Percentiles rank a stretch among this genome's conserved stretches.
phyloP scores from a whole-genome alignment of 2,329 filamentous ascomycete species.

The Fusarium sp. region DNA sequence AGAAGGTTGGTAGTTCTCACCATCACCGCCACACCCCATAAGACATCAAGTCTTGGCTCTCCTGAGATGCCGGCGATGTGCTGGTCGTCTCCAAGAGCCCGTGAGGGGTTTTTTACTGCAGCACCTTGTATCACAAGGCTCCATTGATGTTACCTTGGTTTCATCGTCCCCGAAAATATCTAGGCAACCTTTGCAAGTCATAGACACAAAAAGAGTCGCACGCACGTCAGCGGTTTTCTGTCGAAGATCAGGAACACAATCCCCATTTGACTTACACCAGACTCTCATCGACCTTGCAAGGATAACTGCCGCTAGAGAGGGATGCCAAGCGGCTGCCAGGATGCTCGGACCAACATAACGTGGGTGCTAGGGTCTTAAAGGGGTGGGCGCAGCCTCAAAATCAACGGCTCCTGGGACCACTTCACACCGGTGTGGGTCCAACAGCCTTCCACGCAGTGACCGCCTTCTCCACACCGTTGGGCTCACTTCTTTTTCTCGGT shows the following conservation, averaged over 20 bases:
- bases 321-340: conserved; percentile 38
- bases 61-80: conserved; percentile 30
- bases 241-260: conserved; percentile 12
- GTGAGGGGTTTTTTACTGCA: conserved; percentile 37
- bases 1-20: conserved; percentile 22
- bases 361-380: conserved; percentile 39
- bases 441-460: conserved; percentile 16
- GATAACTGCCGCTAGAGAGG: conserved; percentile 40
- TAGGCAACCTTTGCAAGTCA: too few species aligned
- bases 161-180: background rate
- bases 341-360: conserved; percentile 47
- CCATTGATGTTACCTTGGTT: background rate
- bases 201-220: background rate
- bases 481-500: conserved; percentile 40
- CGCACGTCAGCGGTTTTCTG: conserved; percentile 4
- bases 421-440: conserved; percentile 27
- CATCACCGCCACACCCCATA: conserved; percentile 31
- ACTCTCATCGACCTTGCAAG: conserved; percentile 17
- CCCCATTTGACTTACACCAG: conserved; percentile 34
- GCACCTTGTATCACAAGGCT: conserved; percentile 37
- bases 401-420: conserved; percentile 17
- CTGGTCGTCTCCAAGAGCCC: conserved; percentile 27
- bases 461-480: conserved; percentile 46
- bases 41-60: conserved; percentile 37
- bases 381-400: conserved; percentile 11